These are phyloP conservation scores for Rhizophagus clarus DNA, from an alignment of 192 early-diverging fungal genomes.

Conservation along the genomic window DNA sequence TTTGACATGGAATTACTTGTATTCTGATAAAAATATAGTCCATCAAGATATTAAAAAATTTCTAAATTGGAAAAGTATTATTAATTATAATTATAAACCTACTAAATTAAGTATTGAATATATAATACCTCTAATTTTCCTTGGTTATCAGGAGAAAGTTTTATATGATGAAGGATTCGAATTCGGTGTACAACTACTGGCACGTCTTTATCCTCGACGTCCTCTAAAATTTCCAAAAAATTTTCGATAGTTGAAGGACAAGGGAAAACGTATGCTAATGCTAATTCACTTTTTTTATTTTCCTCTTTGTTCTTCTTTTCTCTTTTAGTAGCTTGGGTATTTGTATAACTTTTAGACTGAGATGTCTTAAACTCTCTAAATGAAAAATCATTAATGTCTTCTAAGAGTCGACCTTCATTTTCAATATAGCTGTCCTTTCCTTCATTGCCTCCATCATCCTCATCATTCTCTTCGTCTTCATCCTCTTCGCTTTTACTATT, in stretches of 20 bases:
- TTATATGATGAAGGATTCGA: conserved; percentile 80
- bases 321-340: conserved; percentile 25
- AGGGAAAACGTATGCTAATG: conserved; percentile 83
- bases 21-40: neutral
- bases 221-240: conserved; percentile 67
- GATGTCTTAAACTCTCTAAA: neutral
- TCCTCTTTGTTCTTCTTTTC: conserved; percentile 11
- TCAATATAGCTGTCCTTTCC: conserved; percentile 40
- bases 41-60: neutral
- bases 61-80: neutral
- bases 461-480: conserved; percentile 43
- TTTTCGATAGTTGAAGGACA: conserved; percentile 76
- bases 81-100: neutral
- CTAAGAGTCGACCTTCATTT: conserved; percentile 38
- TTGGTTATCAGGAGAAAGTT: conserved; percentile 81
- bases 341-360: neutral
- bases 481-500: conserved; percentile 40
- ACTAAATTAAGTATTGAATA: neutral
- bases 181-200: conserved; percentile 78
- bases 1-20: neutral
- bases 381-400: conserved; percentile 52
- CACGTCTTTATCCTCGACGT: conserved; percentile 67
- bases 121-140: conserved; percentile 57
- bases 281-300: conserved; percentile 36
- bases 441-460: conserved; percentile 35